Conservation (phyloP, 1,139 yeast species). For the Kodamaea plutei region DNA sequence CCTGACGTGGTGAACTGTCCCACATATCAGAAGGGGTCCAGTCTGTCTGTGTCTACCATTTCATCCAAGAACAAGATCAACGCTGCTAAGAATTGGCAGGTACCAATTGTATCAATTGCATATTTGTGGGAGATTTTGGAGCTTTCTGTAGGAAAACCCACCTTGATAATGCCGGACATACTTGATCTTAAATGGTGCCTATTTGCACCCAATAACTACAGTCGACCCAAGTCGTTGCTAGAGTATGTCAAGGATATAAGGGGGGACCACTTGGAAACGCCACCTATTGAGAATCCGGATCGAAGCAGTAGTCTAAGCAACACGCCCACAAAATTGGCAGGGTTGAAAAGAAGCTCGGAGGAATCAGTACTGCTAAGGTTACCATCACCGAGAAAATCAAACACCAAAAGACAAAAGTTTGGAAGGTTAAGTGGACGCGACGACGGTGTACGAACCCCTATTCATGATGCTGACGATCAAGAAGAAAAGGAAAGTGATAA, state of each 20-base stretch:
- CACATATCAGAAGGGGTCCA: conserved; percentile 23
- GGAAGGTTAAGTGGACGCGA: conserved; percentile 30
- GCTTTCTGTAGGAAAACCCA: conserved; percentile 16
- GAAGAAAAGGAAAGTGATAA: conserved; percentile 2
- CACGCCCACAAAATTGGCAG: background rate
- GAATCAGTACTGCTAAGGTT: conserved; percentile 18
- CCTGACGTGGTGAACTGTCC: conserved; percentile 36
- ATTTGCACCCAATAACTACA: conserved; percentile 36
- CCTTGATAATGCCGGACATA: conserved; percentile 28
- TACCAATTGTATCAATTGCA: conserved; percentile 53
- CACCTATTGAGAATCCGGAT: conserved; percentile 1
- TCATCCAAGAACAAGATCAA: conserved; percentile 51
- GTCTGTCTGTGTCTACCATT: conserved; percentile 30
- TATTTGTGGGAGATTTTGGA: conserved; percentile 46
- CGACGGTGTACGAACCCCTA: too few species aligned
- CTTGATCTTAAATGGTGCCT: conserved; percentile 50
- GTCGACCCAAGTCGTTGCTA: conserved; percentile 27
- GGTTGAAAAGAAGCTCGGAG: conserved; percentile 8
- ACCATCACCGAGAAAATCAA: conserved; percentile 39
- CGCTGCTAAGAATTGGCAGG: conserved; percentile 54
- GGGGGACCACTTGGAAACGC: conserved; percentile 6
- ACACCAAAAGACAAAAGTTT: conserved; percentile 24
- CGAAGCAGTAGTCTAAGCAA: too few species aligned
- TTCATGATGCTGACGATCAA: conserved; percentile 1
- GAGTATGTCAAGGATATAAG: conserved; percentile 26